Evolutionary conservation across 2,329 filamentous ascomycete species (phyloP).

Genomic region (Plectosphaerella sp.): DNA sequence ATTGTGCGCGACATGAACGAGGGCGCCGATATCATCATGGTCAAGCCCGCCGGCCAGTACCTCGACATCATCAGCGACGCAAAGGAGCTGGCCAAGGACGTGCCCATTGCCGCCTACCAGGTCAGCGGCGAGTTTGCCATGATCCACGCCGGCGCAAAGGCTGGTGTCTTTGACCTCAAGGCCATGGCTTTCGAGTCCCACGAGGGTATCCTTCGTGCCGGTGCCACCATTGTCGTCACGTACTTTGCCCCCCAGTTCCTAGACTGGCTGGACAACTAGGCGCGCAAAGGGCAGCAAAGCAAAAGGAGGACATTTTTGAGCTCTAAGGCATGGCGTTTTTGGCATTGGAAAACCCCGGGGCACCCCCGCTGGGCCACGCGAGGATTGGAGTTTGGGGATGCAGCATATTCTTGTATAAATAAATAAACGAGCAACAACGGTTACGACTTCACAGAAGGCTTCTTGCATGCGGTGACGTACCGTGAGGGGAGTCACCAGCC

Average conservation of each 20-base stretch:
- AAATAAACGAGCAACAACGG: background rate
- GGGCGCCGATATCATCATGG: conserved; percentile 98
- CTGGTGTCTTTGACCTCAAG: conserved; percentile 93
- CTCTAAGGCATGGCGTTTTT: background rate
- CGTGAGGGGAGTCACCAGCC: too few relatives aligned
- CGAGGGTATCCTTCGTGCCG: conserved; percentile 87
- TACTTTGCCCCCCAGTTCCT: conserved; percentile 87
- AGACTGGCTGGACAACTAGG: conserved; percentile 56
- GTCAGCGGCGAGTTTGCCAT: conserved; percentile 97
- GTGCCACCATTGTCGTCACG: conserved; percentile 86
- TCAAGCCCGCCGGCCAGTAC: conserved; percentile 94
- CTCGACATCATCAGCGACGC: conserved; percentile 97
- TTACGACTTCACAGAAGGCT: background rate
- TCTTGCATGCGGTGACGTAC: too few relatives aligned
- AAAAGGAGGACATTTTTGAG: background rate
- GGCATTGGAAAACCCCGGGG: background rate
- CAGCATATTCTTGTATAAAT: background rate
- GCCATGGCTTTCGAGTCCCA: conserved; percentile 93
- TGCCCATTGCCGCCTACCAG: conserved; percentile 94
- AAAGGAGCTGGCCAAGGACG: conserved; percentile 85
- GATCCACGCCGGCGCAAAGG: conserved; percentile 94
- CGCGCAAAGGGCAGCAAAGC: background rate
- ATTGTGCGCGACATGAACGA: conserved; percentile 88
- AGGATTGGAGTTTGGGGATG: background rate
- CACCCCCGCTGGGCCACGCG: background rate